A percentile compares a stretch with the other conserved stretches of the same genome.
These are phyloP conservation scores for Globisporangium spiculum DNA, from an alignment of 352 stramenopile species.

Conservation along the genomic window DNA sequence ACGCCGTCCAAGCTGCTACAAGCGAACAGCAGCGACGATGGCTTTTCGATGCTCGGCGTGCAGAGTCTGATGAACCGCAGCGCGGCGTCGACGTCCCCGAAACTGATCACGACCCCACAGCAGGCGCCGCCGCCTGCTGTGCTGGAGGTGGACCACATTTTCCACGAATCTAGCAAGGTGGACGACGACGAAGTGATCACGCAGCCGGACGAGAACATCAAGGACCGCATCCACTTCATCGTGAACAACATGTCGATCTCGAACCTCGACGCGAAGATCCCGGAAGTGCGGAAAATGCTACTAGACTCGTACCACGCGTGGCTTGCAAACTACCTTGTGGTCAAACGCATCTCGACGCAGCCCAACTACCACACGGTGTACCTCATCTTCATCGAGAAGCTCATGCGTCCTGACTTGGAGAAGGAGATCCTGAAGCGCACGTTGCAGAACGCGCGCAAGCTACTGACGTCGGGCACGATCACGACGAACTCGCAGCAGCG, in stretches of 20 bases:
- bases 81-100: constrained; percentile 36
- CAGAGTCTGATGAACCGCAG: constrained; percentile 44
- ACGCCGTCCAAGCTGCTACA: constrained; percentile 19
- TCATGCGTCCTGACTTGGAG: constrained; percentile 92
- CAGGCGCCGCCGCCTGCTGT: constrained; percentile 46
- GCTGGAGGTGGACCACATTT: constrained; percentile 82
- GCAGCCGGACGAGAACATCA: constrained; percentile 81
- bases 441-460: constrained; percentile 94
- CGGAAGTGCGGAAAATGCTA: constrained; percentile 95
- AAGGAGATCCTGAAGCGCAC: constrained; percentile 94
- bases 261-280: constrained; percentile 97
- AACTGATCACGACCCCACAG: constrained; percentile 34
- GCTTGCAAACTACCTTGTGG: constrained; percentile 99
- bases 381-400: constrained; percentile 96
- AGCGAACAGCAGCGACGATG: constrained; percentile 16
- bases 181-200: constrained; percentile 61
- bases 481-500: constrained; percentile 97
- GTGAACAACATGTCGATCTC: constrained; percentile 99
- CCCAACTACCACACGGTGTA: constrained; percentile 99
- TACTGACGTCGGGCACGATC: constrained; percentile 97
- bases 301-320: constrained; percentile 93
- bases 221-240: constrained; percentile 98
- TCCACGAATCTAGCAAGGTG: constrained; percentile 60
- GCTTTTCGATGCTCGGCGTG: constrained; percentile 11
- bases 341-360: constrained; percentile 98